Base-by-base conservation (phyloP, 352 stramenopile genomes). In the Stramenopiles sp. region DNA sequence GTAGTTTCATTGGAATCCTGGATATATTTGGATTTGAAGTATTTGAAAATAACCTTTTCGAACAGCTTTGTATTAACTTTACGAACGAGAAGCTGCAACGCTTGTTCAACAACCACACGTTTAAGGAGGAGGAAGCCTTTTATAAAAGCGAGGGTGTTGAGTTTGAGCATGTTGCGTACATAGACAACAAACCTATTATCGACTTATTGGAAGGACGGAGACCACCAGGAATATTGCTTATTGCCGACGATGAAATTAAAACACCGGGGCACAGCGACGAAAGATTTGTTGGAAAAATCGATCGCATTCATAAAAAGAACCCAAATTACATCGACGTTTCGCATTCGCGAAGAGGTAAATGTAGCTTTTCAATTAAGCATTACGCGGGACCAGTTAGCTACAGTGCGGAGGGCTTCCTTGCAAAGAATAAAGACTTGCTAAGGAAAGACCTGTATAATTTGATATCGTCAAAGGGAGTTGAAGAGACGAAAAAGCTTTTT, bases 1-100 rank as follows among this genome's bases (percentile, higher is more conserved):
- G 4, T 14, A 55, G 14, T 55, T 14, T 55, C 4, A 97, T 98
- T 86, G 92, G 93, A 81, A 95, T 98, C 44, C 85, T 98, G 55
- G 95, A 98, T 86, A 98, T 98, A 75, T 98, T 98, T 85, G 94
- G 95, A 0, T 98, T 98, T 84, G 95, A 98, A 86, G 92, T 87
- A 44, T 90, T 98, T 80, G 88, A 96, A 83, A 87, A 91, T 82
- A 95, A 95, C 83, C 96, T 90, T n/a, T 97, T 97, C 80, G 93
- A 97, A 86, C 95, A 98, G 83, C 87, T 97, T 8, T 97, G 93
- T 83, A 97, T 97, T 86, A 97, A 97, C 86, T 97, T 95, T 85
- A 95, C 91, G 67, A 97, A 97, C 84, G 93, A 97, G 84, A 97
- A 97, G 91, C 86, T 97, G 1, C 93, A 97, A 85, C 89, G 92